These are phyloP conservation scores for Exophiala sideris DNA, from an alignment of 2,329 filamentous ascomycete species.

Conservation along the genomic window DNA sequence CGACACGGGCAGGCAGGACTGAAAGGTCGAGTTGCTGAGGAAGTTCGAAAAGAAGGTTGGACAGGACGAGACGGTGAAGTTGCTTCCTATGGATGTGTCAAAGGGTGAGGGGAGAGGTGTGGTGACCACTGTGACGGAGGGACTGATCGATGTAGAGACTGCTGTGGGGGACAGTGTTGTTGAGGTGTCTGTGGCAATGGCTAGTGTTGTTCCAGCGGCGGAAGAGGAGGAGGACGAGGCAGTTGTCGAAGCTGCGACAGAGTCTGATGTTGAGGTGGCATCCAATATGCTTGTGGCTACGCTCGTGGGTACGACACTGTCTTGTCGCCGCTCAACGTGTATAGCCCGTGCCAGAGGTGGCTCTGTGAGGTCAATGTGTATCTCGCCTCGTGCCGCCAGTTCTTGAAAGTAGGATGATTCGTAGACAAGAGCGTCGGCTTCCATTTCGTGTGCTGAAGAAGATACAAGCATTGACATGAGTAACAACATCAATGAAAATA, in stretches of 20 bases:
- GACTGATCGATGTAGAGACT: constrained; percentile 19
- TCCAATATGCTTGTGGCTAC: constrained; percentile 9
- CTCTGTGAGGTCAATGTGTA: constrained; percentile 22
- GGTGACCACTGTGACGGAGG: constrained; percentile 19
- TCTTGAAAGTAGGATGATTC: constrained; percentile 15
- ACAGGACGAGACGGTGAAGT: constrained; percentile 55
- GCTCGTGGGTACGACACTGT: constrained; percentile 13
- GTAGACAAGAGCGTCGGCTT: constrained; percentile 9
- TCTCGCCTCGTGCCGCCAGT: constrained; percentile 20
- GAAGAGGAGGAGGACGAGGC: constrained; percentile 10
- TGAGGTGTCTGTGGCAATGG: constrained; percentile 20
- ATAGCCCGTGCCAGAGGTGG: constrained; percentile 9
- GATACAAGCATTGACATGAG: constrained; percentile 11
- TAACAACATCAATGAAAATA: constrained; percentile 20
- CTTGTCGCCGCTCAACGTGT: constrained; percentile 13
- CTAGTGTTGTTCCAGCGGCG: background rate
- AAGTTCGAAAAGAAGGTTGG: constrained; percentile 62
- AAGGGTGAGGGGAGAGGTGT: constrained; percentile 61
- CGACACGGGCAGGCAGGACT: constrained; percentile 76
- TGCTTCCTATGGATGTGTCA: constrained; percentile 61
- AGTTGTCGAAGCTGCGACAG: constrained; percentile 11
- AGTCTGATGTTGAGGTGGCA: background rate
- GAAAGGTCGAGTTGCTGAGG: constrained; percentile 63
- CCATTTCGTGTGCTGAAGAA: constrained; percentile 9
- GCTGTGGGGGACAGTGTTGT: constrained; percentile 8